phyloP scores from a whole-genome alignment of 2,329 filamentous ascomycete genomes.

The Colletotrichum sp. region DNA sequence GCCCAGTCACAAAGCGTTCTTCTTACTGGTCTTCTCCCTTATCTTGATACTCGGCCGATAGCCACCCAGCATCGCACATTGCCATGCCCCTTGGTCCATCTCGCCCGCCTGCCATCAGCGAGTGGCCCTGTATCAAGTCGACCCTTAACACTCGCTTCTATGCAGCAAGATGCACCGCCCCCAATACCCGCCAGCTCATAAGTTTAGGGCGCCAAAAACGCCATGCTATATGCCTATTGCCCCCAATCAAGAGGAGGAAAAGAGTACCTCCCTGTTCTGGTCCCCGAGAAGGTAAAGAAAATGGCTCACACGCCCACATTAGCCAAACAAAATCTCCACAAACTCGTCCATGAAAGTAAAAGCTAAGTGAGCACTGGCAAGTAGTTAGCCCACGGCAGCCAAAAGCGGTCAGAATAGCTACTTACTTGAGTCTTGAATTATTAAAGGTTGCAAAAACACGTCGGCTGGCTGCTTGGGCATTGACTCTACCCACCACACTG shows the following conservation, averaged over 20 bases:
- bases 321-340: conserved; percentile 66
- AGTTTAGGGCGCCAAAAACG: background rate
- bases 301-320: background rate
- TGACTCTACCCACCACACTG: conserved; percentile 89
- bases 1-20: background rate
- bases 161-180: background rate
- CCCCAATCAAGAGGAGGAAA: background rate
- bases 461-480: conserved; percentile 88
- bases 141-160: background rate
- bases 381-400: conserved; percentile 20
- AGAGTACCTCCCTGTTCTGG: background rate
- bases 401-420: conserved; percentile 28
- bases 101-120: background rate
- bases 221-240: background rate
- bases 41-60: background rate
- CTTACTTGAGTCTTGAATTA: conserved; percentile 87
- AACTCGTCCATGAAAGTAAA: conserved; percentile 77
- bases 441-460: conserved; percentile 91
- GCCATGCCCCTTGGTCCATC: background rate
- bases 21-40: background rate
- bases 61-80: background rate
- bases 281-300: background rate
- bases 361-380: conserved; percentile 64
- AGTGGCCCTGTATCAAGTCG: background rate
- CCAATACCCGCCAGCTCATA: background rate